Conservation (phyloP, 768 basidiomycete genomes). For the Tubosaeta sp. region DNA sequence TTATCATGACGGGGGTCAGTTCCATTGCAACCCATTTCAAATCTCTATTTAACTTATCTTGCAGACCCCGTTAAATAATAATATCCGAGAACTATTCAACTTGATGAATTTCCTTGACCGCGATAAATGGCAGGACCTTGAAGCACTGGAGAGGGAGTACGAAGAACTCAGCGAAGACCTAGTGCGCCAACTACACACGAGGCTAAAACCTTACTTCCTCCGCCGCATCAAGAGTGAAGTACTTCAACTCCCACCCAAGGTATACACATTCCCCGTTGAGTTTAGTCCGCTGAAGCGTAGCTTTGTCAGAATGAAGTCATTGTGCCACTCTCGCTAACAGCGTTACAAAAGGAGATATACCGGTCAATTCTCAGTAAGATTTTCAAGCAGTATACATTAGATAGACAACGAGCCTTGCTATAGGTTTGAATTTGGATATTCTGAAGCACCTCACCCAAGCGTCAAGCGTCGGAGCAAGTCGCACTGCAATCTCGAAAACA, state of each 20-base stretch:
- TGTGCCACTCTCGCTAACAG: slow-evolving; percentile 84
- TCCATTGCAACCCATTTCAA: background rate
- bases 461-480: slow-evolving; percentile 30
- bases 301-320: slow-evolving; percentile 76
- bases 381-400: slow-evolving; percentile 9
- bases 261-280: slow-evolving; percentile 24
- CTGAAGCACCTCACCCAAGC: slow-evolving; percentile 56
- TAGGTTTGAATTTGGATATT: slow-evolving; percentile 69
- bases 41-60: background rate
- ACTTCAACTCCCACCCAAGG: slow-evolving; percentile 88
- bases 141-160: slow-evolving; percentile 68
- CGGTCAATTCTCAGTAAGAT: slow-evolving; percentile 72
- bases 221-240: slow-evolving; percentile 93
- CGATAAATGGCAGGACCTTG: slow-evolving; percentile 68
- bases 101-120: slow-evolving; percentile 95
- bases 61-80: slow-evolving; percentile 94
- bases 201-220: slow-evolving; percentile 85
- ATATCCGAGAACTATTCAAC: slow-evolving; percentile 94
- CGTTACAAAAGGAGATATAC: slow-evolving; percentile 85
- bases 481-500: slow-evolving; percentile 38
- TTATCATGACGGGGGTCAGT: slow-evolving; percentile 85
- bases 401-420: slow-evolving; percentile 6
- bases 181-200: slow-evolving; percentile 72
- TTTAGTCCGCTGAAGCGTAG: slow-evolving; percentile 1
- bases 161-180: slow-evolving; percentile 76